Evolutionary conservation across 495 filamentous ascomycete species (phyloP).

Genomic region (Aspergillus funiculosus): DNA sequence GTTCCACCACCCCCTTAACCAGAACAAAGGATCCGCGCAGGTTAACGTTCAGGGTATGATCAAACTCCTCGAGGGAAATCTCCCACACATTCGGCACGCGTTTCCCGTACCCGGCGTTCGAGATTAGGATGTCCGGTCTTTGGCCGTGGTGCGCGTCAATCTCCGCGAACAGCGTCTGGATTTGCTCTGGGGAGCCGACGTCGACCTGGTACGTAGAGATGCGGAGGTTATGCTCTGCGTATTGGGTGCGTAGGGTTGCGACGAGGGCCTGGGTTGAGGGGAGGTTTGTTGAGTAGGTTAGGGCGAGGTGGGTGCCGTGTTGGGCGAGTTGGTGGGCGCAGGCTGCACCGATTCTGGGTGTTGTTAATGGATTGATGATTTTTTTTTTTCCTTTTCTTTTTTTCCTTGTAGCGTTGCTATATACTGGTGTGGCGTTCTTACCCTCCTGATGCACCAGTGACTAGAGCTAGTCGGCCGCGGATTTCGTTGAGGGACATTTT

Average conservation of each 20-base stretch:
- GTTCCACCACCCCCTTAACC: conserved; percentile 56
- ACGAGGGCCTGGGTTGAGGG: conserved; percentile 42
- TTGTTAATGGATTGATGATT: conserved; percentile 1
- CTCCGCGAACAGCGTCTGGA: conserved; percentile 46
- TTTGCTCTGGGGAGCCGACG: conserved; percentile 44
- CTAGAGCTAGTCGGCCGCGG: conserved; percentile 52
- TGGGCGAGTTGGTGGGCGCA: conserved; percentile 50
- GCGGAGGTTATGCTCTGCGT: conserved; percentile 26
- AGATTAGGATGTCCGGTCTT: conserved; percentile 58
- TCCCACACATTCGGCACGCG: conserved; percentile 46
- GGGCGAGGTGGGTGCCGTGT: conserved; percentile 50
- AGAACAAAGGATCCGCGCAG: conserved; percentile 62
- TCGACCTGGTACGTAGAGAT: conserved; percentile 55
- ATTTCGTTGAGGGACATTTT: conserved; percentile 43
- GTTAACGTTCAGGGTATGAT: conserved; percentile 60
- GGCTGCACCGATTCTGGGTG: conserved; percentile 53
- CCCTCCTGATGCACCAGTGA: conserved; percentile 64
- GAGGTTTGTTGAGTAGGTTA: conserved; percentile 54
- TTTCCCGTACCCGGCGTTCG: conserved; percentile 52
- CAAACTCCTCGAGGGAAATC: conserved; percentile 57
- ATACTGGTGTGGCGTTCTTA: conserved; percentile 28
- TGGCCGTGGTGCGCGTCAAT: conserved; percentile 48
- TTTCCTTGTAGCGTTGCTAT: background rate
- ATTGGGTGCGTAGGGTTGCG: conserved; percentile 29
- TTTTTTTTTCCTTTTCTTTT: too few relatives aligned